Base-by-base conservation (phyloP, 352 stramenopile species). In the Phytophthora pluvialis region DNA sequence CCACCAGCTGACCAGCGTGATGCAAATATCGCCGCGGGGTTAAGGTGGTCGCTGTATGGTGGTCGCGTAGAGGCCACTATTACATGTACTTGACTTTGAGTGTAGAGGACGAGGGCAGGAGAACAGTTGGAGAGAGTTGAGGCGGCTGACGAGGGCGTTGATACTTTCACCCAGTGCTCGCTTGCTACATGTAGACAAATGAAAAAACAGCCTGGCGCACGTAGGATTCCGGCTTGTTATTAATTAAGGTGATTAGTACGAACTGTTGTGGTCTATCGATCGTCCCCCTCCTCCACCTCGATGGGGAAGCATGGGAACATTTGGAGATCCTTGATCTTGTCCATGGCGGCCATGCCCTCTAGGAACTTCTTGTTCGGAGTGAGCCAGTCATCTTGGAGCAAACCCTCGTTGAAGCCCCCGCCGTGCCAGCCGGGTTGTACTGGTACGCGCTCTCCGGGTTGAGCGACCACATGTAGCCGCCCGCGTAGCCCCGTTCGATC, bases 391-490 rank as follows among this genome's bases (percentile, higher is more conserved):
- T 91, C 80, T 12, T 69, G 35, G n/a, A 91, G 59, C 35, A 91
- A 42, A 3, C 80, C 80, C 57, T 91, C 80, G 2, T 75, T 88
- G 64, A 86, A 91, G 0, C 35, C 5, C 80, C 76, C 49, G 73
- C 78, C 44, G 46, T 86, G 49, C 87, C 79, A 5, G 79, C 76
- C 0, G 82, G 82, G 59, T 91, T 91, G 64, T 73, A 91, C 62
- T 86, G 74, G 69, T 91, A 91, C 44, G 78, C 82, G 58, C 73
- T 86, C 63, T 90, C 83, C 0, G 83, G 83, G 50, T 91, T 91
- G 13, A 91, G 53, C 15, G 80, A 89, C 83, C 83, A 91, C 80
- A 91, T 89, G 55, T 86, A 91, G 9, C 70, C 81, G 8, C 83
- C 83, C 0, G 79, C 80, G 49, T 85, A 83, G 1, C 57, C 60